Base-by-base conservation (phyloP, 2,329 filamentous ascomycete genomes). In the Xylaria sp. region DNA sequence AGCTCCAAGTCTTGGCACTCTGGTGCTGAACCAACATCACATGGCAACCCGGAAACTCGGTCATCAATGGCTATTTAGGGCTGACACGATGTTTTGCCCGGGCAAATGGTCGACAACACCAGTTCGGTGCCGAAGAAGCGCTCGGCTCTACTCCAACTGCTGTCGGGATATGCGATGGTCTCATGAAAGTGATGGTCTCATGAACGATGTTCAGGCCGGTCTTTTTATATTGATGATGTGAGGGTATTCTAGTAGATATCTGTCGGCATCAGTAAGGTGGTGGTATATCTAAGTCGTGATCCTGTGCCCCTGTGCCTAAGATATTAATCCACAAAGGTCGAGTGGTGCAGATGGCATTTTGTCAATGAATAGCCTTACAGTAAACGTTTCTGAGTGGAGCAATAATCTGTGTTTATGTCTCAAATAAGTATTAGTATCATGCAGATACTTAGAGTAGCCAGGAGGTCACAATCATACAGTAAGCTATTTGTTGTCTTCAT, bases 21-120 rank as follows among this genome's bases (percentile, higher is more conserved):
- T 23, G 55, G 19, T 37, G 51, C 55, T 61, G 55, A 57, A 39
- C 13, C 30, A 47, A 13, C 13, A 19, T 34, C 48, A 23, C 34
- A 30, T 51, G 51, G 30, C 47, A 59, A 48, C 16, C 51, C 53
- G 39, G 48, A 11, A 13, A 19, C 19, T 39, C 46, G 37, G 46
- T 59, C 42, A 34, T 7, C 56, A 30, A 34, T 30, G 49, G 48
- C 55, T 4, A 30, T 30, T 30, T 59, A 57, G 56, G 55, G 61
- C 60, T 63, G 59, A 63, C n/a, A 46, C 53, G 23, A 51, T 52
- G 59, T 57, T 57, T 47, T 59, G 47, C 55, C 5, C 7, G 10
- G 18, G 0, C 18, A 19, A 2, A 23, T 7, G 18, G 11, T 2
- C 5, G 10, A 30, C 11, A 52, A 42, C 37, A 42, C 37, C 37